Percentiles rank a stretch among this genome's conserved stretches.
Evolutionary conservation across 345 rosid genomes (phyloP).

Genomic region (Anacardium occidentale): DNA sequence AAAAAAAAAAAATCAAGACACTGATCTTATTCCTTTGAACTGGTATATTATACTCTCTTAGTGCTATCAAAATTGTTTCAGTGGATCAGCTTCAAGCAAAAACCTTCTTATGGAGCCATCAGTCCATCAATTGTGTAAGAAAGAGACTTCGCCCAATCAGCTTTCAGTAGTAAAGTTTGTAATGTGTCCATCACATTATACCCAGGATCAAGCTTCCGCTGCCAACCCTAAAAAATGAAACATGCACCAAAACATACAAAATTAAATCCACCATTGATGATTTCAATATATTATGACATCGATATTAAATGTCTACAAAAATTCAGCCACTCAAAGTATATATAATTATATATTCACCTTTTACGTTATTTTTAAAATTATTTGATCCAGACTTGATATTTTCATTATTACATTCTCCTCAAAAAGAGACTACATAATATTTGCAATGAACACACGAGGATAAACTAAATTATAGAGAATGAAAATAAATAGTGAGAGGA

Average conservation of each 20-base stretch:
- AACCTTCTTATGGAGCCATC: conserved; percentile 76
- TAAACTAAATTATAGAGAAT: neutral
- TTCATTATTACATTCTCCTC: neutral
- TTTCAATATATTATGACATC: neutral
- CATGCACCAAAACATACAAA: conserved; percentile 1
- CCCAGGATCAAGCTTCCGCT: conserved; percentile 86
- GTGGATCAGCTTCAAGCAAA: conserved; percentile 20
- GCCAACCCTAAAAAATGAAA: conserved; percentile 74
- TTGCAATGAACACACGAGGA: neutral
- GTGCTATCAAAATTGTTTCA: conserved; percentile 40
- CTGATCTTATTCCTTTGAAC: conserved; percentile 25
- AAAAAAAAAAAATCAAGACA: conserved; percentile 4
- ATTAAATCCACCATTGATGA: neutral
- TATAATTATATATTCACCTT: too few species aligned
- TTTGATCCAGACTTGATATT: too few species aligned
- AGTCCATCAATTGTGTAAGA: conserved; percentile 93
- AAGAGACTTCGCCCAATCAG: conserved; percentile 92
- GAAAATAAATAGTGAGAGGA: neutral
- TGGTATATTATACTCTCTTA: conserved; percentile 28
- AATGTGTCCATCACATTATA: conserved; percentile 85
- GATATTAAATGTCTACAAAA: neutral
- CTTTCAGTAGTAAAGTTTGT: conserved; percentile 70
- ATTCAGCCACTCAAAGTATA: neutral
- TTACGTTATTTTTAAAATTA: too few species aligned
- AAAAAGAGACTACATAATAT: neutral